Evolutionary conservation across 495 filamentous ascomycete genomes (phyloP).

Genomic region (Neurospora sp.): DNA sequence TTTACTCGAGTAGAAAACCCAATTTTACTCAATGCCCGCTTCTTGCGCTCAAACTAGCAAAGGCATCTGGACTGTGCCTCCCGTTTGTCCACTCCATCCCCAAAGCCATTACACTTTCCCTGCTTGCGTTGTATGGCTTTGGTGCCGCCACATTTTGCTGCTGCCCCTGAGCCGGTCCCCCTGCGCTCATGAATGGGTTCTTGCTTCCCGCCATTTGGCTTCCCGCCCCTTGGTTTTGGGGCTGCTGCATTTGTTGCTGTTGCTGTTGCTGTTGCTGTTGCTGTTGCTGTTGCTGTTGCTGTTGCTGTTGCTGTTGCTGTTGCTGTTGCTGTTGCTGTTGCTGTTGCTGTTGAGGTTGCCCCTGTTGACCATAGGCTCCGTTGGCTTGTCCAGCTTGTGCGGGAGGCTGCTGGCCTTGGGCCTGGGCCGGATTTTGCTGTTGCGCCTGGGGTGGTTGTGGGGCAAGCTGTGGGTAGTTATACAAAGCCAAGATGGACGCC

Average conservation of each 20-base stretch:
- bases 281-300: slow-evolving; percentile 10
- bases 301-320: slow-evolving; percentile 6
- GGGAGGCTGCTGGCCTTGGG: slow-evolving; percentile 8
- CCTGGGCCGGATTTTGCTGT: neutral
- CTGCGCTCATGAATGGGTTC: slow-evolving; percentile 36
- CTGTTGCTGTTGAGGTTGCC: slow-evolving; percentile 12
- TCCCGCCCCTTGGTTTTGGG: slow-evolving; percentile 12
- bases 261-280: slow-evolving; percentile 8
- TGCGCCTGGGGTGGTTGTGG: slow-evolving; percentile 25
- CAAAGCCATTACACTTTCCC: slow-evolving; percentile 76
- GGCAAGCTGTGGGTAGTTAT: slow-evolving; percentile 66
- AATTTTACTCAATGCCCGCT: neutral
- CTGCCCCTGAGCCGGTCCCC: slow-evolving; percentile 4
- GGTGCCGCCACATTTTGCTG: slow-evolving; percentile 5
- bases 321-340: slow-evolving; percentile 6
- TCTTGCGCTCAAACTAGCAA: slow-evolving; percentile 79
- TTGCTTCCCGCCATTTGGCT: slow-evolving; percentile 25
- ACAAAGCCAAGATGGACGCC: slow-evolving; percentile 77
- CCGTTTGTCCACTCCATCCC: slow-evolving; percentile 62
- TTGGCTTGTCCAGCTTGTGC: slow-evolving; percentile 10
- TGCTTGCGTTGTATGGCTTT: slow-evolving; percentile 55
- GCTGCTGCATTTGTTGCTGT: slow-evolving; percentile 12
- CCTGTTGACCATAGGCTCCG: slow-evolving; percentile 9
- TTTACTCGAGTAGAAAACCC: neutral
- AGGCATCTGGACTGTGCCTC: slow-evolving; percentile 90